Base-by-base conservation (phyloP, 129 eudicot species). In the Flaveria trinervia region DNA sequence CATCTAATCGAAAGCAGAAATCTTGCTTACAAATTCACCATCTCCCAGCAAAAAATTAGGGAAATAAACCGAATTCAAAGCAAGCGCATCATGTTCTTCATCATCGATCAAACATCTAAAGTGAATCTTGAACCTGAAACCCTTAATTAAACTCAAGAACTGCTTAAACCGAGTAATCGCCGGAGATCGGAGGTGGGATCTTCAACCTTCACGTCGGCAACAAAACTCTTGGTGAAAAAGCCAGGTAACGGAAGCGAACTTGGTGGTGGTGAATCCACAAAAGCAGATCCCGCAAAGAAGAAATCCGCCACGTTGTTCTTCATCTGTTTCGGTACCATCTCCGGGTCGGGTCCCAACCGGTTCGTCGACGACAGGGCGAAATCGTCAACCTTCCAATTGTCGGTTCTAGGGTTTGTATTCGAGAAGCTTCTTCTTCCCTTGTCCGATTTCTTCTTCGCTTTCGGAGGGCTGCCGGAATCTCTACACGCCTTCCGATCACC, bases 241-340 rank as follows among this genome's bases (percentile, higher is more conserved):
- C 76, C 90, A 1, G 93, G 93, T 39, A 85, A 45, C 5, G 90
- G 93, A 46, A 88, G 45, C 16, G 87, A 86, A 71, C 93, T 88
- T 0, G 93, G 93, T 0, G 88, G 83, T 5, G 93, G 93, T 13
- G 93, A 88, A 18, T 85, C 77, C 2, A 81, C 74, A 20, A 75
- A 79, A 20, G 83, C 88, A 13, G 85, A 88, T 0, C 93, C 93
- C 1, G 93, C 93, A 14, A 85, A 88, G 65, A 83, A 88, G 28
- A 79, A 59, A 0, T 79, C 86, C 0, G 83, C 72, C 1, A 82
- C 22, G 44, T 25, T 81, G 3, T 48, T 68, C n/a, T 77, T 77
- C 79, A 74, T 81, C 73, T 79, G 73, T 5, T 78, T 59, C 22
- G 86, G 83, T 3, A 83, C 78, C 83, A 83, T 68, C 20, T 74